Conservation (phyloP, 208 protist species). For the Leishmania guyanensis region DNA sequence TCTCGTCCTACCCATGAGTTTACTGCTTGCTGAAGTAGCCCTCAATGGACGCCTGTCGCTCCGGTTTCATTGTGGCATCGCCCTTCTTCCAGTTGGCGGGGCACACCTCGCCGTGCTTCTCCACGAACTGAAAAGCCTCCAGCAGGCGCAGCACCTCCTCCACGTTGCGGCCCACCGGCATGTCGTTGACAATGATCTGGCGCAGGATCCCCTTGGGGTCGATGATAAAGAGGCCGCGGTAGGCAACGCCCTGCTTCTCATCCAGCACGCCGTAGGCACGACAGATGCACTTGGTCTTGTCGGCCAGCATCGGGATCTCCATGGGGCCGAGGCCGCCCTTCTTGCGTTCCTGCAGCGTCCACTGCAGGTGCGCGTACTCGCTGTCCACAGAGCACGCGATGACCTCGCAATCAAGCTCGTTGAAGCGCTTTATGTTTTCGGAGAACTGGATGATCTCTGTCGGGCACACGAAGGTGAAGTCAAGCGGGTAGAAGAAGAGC, state of each 20-base stretch:
- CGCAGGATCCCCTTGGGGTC: conserved; percentile 91
- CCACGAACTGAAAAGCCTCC: conserved; percentile 95
- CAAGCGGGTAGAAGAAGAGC: conserved; percentile 97
- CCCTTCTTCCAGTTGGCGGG: conserved; percentile 95
- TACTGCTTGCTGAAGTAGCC: conserved; percentile 81
- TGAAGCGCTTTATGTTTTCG: conserved; percentile 93
- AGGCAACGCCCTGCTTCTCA: conserved; percentile 86
- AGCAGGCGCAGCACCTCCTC: conserved; percentile 96
- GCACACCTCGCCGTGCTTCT: conserved; percentile 95
- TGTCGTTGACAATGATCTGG: conserved; percentile 95
- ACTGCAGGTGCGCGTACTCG: conserved; percentile 97
- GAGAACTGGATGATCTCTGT: conserved; percentile 97
- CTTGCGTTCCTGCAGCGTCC: conserved; percentile 94
- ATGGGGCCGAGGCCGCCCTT: conserved; percentile 97
- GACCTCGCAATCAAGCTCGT: conserved; percentile 87
- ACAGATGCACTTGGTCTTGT: conserved; percentile 94
- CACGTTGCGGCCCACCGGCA: conserved; percentile 94
- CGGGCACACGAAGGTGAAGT: conserved; percentile 98
- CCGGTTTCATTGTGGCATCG: conserved; percentile 90
- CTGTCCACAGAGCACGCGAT: conserved; percentile 94
- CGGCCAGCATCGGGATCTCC: conserved; percentile 95
- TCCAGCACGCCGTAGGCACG: conserved; percentile 93
- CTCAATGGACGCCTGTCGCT: conserved; percentile 88
- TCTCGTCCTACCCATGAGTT: not conserved
- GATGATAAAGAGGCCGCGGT: conserved; percentile 97